Conservation (phyloP, 2,329 filamentous ascomycete genomes). For the Alternaria conjuncta region DNA sequence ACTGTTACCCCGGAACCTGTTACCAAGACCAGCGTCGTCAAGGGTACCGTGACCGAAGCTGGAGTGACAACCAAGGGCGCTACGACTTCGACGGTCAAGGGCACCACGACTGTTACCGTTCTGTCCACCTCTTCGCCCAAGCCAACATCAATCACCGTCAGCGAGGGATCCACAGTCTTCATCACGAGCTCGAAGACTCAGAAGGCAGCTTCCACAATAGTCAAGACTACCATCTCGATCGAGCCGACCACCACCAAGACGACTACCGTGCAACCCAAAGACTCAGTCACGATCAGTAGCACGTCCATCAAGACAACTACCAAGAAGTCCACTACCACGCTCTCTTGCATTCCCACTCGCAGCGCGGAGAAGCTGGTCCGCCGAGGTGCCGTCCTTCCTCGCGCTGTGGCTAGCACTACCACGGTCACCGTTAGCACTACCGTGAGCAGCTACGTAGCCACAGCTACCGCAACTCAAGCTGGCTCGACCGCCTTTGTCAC, state of each 20-base stretch:
- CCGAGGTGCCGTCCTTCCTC: slow-evolving; percentile 22
- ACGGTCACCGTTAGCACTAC: slow-evolving; percentile 35
- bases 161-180: slow-evolving; percentile 21
- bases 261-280: slow-evolving; percentile 27
- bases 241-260: slow-evolving; percentile 30
- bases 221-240: slow-evolving; percentile 17
- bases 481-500: slow-evolving; percentile 23
- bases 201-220: slow-evolving; percentile 18
- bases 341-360: slow-evolving; percentile 34
- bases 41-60: slow-evolving; percentile 19
- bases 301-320: slow-evolving; percentile 35
- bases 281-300: slow-evolving; percentile 21
- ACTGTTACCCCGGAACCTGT: slow-evolving; percentile 24
- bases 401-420: slow-evolving; percentile 18
- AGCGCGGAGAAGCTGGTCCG: slow-evolving; percentile 16
- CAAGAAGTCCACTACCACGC: slow-evolving; percentile 37
- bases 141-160: slow-evolving; percentile 33
- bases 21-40: slow-evolving; percentile 19
- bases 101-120: slow-evolving; percentile 26
- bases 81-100: slow-evolving; percentile 19
- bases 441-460: slow-evolving; percentile 30
- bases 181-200: slow-evolving; percentile 22
- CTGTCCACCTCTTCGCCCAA: slow-evolving; percentile 32
- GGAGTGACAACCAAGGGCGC: slow-evolving; percentile 25
- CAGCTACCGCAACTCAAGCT: slow-evolving; percentile 13